These are phyloP conservation scores for Cutaneotrichosporon sp. DNA, from an alignment of 1,284 basidiomycete genomes.

Conservation along the genomic window DNA sequence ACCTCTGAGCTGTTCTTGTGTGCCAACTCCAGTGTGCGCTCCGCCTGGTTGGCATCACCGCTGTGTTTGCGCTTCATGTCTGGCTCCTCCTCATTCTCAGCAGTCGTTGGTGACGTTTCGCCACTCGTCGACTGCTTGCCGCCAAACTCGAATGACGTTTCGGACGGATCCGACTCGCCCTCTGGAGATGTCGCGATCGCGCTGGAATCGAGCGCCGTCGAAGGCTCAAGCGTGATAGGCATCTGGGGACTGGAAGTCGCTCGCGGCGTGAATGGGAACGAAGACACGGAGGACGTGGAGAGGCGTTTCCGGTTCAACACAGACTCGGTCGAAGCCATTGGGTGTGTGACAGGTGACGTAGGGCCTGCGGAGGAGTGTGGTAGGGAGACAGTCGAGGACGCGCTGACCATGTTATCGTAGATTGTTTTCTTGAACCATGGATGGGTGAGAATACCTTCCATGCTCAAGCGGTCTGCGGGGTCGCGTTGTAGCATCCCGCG, in stretches of 20 bases:
- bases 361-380: conserved; percentile 16
- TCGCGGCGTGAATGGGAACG: conserved; percentile 24
- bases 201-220: too few species aligned
- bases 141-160: conserved; percentile 35
- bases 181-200: conserved; percentile 11
- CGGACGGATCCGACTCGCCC: conserved; percentile 27
- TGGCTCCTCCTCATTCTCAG: conserved; percentile 34
- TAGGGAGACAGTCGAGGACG: conserved; percentile 22
- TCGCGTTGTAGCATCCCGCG: conserved; percentile 73
- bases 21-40: conserved; percentile 30
- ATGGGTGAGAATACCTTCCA: conserved; percentile 81
- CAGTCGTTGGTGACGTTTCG: conserved; percentile 43
- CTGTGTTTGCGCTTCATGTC: conserved; percentile 28
- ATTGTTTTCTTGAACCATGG: conserved; percentile 73
- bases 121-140: conserved; percentile 32
- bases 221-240: conserved; percentile 1
- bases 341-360: conserved; percentile 5
- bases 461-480: conserved; percentile 67
- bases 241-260: conserved; percentile 27
- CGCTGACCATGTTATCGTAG: conserved; percentile 39
- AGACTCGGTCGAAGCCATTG: conserved; percentile 1
- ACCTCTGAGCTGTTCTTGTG: conserved; percentile 50
- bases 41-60: conserved; percentile 36
- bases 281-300: conserved; percentile 11
- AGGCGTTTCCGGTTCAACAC: background rate